Percentiles rank a stretch among this genome's conserved stretches.
Conservation (phyloP, 139 green algal species). For the Chlamydomonas sphaeroides region DNA sequence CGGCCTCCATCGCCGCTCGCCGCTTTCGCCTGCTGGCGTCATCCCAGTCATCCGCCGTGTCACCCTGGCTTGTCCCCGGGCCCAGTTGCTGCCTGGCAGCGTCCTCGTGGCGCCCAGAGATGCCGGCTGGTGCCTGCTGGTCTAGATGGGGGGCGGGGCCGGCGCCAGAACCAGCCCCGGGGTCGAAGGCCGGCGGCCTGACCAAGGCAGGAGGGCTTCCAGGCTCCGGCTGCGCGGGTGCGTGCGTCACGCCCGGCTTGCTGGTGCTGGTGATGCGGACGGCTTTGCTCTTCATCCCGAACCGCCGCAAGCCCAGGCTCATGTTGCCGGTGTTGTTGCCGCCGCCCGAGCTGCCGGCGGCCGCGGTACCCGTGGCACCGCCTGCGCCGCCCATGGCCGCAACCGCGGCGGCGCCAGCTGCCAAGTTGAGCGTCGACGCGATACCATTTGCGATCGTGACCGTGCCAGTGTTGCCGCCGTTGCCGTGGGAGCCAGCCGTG, state of each 20-base stretch:
- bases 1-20: conserved; percentile 53
- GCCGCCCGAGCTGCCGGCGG: background rate
- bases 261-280: conserved; percentile 33
- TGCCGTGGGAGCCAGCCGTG: background rate
- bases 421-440: conserved; percentile 15
- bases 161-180: too few relatives aligned
- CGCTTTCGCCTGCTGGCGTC: conserved; percentile 56
- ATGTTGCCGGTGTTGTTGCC: conserved; percentile 40
- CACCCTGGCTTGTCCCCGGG: too few relatives aligned
- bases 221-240: too few relatives aligned
- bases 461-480: conserved; percentile 13
- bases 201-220: too few relatives aligned
- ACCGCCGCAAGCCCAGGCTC: conserved; percentile 43
- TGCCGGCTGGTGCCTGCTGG: too few relatives aligned
- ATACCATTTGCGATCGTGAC: conserved; percentile 14
- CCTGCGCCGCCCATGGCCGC: conserved; percentile 2
- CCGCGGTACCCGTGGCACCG: background rate
- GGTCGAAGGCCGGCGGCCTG: too few relatives aligned
- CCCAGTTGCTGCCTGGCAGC: too few relatives aligned
- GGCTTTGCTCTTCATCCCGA: conserved; percentile 57
- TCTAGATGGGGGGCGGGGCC: too few relatives aligned
- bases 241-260: background rate
- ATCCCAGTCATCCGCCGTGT: too few relatives aligned
- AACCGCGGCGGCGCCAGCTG: conserved; percentile 28
- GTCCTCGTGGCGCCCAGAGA: too few relatives aligned